Evolutionary conservation across 2,329 filamentous ascomycete genomes (phyloP).

Genomic region (Neonectria ditissima): DNA sequence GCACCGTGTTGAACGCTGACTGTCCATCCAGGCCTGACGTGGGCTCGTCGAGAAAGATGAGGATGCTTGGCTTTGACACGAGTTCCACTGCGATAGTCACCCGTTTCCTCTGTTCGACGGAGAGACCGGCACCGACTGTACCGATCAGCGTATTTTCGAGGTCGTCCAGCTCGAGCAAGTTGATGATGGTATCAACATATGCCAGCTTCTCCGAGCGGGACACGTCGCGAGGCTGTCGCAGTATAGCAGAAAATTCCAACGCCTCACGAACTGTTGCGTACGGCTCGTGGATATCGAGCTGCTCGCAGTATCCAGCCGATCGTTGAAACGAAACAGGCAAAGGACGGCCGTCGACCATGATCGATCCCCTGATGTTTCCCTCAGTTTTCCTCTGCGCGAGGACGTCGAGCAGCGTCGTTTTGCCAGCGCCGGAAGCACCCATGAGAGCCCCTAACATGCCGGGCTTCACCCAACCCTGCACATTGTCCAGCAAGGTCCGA

Average conservation of each 20-base stretch:
- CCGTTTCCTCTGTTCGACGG: conserved; percentile 54
- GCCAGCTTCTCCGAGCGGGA: conserved; percentile 71
- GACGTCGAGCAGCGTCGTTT: conserved; percentile 85
- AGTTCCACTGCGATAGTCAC: conserved; percentile 69
- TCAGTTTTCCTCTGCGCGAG: conserved; percentile 78
- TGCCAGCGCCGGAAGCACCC: conserved; percentile 85
- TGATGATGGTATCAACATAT: conserved; percentile 74
- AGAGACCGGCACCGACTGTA: conserved; percentile 5
- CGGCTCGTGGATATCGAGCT: conserved; percentile 73
- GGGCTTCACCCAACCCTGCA: conserved; percentile 83
- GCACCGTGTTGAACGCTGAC: conserved; percentile 60
- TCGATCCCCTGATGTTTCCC: conserved; percentile 79
- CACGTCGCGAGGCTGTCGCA: conserved; percentile 69
- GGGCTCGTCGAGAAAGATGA: conserved; percentile 69
- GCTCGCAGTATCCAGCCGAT: conserved; percentile 75
- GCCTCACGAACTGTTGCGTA: conserved; percentile 74
- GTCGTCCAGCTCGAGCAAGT: conserved; percentile 68
- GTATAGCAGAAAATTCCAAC: conserved; percentile 72
- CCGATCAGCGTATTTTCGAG: neutral
- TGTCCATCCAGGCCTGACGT: conserved; percentile 73
- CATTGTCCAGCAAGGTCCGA: conserved; percentile 55
- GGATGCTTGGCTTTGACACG: conserved; percentile 64
- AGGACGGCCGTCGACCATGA: conserved; percentile 78
- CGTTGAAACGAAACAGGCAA: conserved; percentile 80
- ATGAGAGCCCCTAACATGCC: conserved; percentile 84